Evolutionary conservation across 169 alveolate species (phyloP).

Genomic region (Eimeria acervulina): DNA sequence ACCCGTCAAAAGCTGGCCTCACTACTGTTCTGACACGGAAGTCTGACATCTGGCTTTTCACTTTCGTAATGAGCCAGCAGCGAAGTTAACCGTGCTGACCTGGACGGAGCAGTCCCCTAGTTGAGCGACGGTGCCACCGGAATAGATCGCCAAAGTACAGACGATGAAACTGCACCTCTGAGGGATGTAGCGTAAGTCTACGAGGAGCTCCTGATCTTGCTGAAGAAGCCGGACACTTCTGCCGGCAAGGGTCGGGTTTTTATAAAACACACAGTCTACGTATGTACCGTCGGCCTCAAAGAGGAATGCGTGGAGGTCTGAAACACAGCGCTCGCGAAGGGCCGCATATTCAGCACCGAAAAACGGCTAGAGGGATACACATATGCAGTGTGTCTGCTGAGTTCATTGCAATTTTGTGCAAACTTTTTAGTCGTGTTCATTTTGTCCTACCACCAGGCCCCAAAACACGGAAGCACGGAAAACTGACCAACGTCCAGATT

Average conservation of each 20-base stretch:
- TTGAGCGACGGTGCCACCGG: conserved; percentile 77
- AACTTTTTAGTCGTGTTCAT: not conserved
- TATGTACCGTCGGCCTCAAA: conserved; percentile 71
- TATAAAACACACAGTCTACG: conserved; percentile 79
- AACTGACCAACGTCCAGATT: conserved; percentile 57
- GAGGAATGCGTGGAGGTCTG: conserved; percentile 82
- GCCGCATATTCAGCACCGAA: not conserved
- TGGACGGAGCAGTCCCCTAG: conserved; percentile 59
- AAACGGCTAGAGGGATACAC: not conserved
- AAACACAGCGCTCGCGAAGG: not conserved
- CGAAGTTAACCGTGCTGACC: not conserved
- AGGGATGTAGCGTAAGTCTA: conserved; percentile 71
- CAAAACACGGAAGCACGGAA: not conserved
- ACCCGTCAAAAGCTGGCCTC: not conserved
- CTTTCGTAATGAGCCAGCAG: not conserved
- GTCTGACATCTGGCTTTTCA: not conserved
- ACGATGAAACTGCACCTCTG: conserved; percentile 77
- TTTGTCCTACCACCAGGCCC: not conserved
- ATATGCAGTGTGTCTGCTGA: not conserved
- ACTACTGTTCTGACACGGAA: not conserved
- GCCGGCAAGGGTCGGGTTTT: conserved; percentile 79
- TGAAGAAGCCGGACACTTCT: conserved; percentile 70
- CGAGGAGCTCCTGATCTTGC: conserved; percentile 60
- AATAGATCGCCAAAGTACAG: conserved; percentile 77
- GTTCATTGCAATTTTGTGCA: not conserved